phyloP scores from a whole-genome alignment of 2,329 filamentous ascomycete species.

The Microsporum ferrugineum region DNA sequence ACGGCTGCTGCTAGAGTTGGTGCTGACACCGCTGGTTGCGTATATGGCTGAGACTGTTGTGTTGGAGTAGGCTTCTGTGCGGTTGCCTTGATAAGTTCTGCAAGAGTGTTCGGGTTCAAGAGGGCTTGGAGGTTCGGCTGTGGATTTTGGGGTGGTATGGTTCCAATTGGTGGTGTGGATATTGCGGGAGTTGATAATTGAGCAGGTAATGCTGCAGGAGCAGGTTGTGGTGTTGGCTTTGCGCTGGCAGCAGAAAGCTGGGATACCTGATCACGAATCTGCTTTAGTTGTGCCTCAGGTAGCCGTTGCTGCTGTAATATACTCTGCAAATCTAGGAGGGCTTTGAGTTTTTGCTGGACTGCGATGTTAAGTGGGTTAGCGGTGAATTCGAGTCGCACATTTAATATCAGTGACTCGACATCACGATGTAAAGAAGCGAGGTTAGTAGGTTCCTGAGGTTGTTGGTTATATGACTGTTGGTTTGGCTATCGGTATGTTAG shows the following conservation, averaged over 20 bases:
- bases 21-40: slow-evolving; percentile 44
- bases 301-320: slow-evolving; percentile 68
- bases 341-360: slow-evolving; percentile 68
- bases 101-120: slow-evolving; percentile 34
- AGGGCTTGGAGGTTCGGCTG: slow-evolving; percentile 24
- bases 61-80: slow-evolving; percentile 34
- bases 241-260: slow-evolving; percentile 42
- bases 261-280: slow-evolving; percentile 75
- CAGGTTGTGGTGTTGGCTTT: slow-evolving; percentile 3
- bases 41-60: slow-evolving; percentile 39
- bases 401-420: slow-evolving; percentile 64
- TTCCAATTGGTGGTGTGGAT: slow-evolving; percentile 7
- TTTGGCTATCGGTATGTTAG: background rate
- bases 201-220: slow-evolving; percentile 18
- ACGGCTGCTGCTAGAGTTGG: slow-evolving; percentile 29
- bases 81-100: slow-evolving; percentile 36
- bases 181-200: slow-evolving; percentile 13
- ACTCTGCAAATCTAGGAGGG: slow-evolving; percentile 72
- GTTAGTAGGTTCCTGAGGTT: slow-evolving; percentile 33
- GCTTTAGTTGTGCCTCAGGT: slow-evolving; percentile 67
- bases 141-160: slow-evolving; percentile 13
- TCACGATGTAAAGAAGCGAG: slow-evolving; percentile 70
- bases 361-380: slow-evolving; percentile 63
- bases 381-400: slow-evolving; percentile 61
- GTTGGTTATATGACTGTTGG: slow-evolving; percentile 1